Evolutionary conservation across 768 basidiomycete genomes (phyloP), one percentile per base, ranked within the genome.

Genomic region (Hydnomerulius pinastri): DNA sequence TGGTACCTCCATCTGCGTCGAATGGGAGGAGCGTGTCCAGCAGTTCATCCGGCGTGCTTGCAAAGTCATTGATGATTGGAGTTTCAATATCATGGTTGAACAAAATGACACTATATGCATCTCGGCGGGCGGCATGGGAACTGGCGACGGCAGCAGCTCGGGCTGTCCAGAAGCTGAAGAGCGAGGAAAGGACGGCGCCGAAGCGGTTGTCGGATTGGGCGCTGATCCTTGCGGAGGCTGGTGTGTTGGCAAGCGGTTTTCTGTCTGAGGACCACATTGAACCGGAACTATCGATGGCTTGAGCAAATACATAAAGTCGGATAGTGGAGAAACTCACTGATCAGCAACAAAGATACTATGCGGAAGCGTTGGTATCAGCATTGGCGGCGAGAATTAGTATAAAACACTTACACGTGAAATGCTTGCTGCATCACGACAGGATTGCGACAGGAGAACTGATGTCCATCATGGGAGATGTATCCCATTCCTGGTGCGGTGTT

Each of bases 401-500:
- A 27, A 12, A 4, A 2, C n/a, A 72, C 81, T 51, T 61, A 83
- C 80, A 85, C 80, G 60, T 85, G 82, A 66, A 77, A 83, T 0
- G 83, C 72, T 55, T 77, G 81, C 17, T 76, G 77, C 62, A 78
- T 61, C 8, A 76, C 67, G 1, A 69, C 70, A 1, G 83, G 84
- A 53, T 84, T 81, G 46, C 70, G 70, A 65, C 83, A 85, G 1
- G 61, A 24, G 50, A 81, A 85, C 10, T 71, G 54, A 59, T 85
- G 83, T 0, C 84, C 83, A 42, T 85, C 83, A 18, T 66, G 67
- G 3, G 82, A 84, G 35, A 80, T 53, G 54, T 85, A 77, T 5
- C 81, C 76, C 2, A 65, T n/a, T 1, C 69, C 71, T 1, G 62
- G 53, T 1, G 64, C 56, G 7, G 65, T 55, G 20, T 63, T 63